Evolutionary conservation across 176 grass and related monocot species (phyloP).

Genomic region (Musa beccarii): DNA sequence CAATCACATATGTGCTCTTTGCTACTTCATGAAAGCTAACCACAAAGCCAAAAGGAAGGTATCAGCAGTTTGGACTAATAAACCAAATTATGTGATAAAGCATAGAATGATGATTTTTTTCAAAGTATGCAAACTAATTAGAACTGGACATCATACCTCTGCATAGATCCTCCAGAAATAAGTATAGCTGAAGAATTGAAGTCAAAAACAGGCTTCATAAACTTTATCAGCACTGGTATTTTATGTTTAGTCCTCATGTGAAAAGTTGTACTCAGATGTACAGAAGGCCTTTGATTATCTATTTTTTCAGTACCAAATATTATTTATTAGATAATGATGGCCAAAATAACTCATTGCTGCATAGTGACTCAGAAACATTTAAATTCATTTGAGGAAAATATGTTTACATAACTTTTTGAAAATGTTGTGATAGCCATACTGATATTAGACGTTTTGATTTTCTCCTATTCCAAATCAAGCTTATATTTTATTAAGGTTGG

Average conservation of each 20-base stretch:
- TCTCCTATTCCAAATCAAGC: too few species aligned
- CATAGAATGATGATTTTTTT: background rate
- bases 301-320: slow-evolving; percentile 8
- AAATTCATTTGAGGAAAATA: background rate
- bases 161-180: slow-evolving; percentile 46
- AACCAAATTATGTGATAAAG: too few species aligned
- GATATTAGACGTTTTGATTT: too few species aligned
- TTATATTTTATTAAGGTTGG: too few species aligned
- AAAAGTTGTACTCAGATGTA: slow-evolving; percentile 52
- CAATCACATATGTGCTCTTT: slow-evolving; percentile 59
- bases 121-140: background rate
- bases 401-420: background rate
- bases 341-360: background rate
- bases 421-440: too few species aligned
- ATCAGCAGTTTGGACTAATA: background rate
- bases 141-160: slow-evolving; percentile 34
- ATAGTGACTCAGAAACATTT: slow-evolving; percentile 1
- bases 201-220: slow-evolving; percentile 82
- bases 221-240: slow-evolving; percentile 69
- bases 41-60: slow-evolving; percentile 3
- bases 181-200: slow-evolving; percentile 68
- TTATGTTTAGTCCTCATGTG: slow-evolving; percentile 46
- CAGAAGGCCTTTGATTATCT: slow-evolving; percentile 66
- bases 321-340: background rate
- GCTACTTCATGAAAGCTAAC: slow-evolving; percentile 77